phyloP scores from a whole-genome alignment of 2,329 filamentous ascomycete genomes.

The Ascomycota sp. region DNA sequence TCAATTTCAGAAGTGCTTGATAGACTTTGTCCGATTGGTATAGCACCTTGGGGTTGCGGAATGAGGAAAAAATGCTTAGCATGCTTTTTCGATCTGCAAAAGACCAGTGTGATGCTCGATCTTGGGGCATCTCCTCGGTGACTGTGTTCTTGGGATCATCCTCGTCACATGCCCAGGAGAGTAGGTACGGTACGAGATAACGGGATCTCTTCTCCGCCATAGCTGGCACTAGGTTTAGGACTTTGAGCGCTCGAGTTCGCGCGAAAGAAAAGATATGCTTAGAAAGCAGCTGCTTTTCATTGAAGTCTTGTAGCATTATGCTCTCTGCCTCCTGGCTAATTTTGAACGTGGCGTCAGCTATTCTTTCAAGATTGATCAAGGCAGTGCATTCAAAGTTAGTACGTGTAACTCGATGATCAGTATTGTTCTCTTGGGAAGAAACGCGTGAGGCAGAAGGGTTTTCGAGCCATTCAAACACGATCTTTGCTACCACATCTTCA shows the following conservation, averaged over 20 bases:
- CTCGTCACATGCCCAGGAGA: conserved; percentile 52
- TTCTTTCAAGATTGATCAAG: conserved; percentile 34
- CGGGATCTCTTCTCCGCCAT: conserved; percentile 76
- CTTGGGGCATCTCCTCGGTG: conserved; percentile 15
- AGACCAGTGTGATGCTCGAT: conserved; percentile 34
- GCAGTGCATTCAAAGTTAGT: conserved; percentile 80
- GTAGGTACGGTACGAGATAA: conserved; percentile 63
- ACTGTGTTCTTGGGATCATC: conserved; percentile 17
- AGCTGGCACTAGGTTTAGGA: conserved; percentile 51
- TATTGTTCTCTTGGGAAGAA: conserved; percentile 17
- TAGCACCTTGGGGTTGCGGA: conserved; percentile 68
- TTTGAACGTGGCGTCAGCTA: conserved; percentile 29
- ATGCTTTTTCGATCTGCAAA: conserved; percentile 69
- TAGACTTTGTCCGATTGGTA: conserved; percentile 63
- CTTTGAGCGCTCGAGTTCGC: conserved; percentile 58
- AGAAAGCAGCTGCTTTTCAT: conserved; percentile 37
- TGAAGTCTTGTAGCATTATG: conserved; percentile 42
- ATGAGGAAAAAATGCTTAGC: conserved; percentile 63
- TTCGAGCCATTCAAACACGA: conserved; percentile 63
- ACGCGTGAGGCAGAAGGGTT: conserved; percentile 33
- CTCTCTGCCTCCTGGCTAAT: conserved; percentile 32
- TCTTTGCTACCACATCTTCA: conserved; percentile 49
- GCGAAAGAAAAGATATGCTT: conserved; percentile 32
- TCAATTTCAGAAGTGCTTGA: conserved; percentile 48
- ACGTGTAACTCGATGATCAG: conserved; percentile 17